Evolutionary conservation across 2,329 filamentous ascomycete genomes (phyloP).

Genomic region (Catunica adiposa): DNA sequence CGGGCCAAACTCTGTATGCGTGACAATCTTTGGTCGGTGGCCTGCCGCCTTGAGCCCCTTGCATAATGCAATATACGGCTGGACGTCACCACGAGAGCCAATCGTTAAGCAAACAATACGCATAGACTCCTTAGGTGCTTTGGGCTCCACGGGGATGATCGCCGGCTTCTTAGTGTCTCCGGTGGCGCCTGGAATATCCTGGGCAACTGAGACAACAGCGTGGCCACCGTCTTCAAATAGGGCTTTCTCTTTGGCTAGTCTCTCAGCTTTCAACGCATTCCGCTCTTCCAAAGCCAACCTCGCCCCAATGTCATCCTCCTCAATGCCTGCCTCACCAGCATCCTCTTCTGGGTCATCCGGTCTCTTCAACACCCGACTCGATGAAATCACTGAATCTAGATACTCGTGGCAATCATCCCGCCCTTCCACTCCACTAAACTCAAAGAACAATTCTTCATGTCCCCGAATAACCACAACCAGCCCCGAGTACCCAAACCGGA

Average conservation of each 20-base stretch:
- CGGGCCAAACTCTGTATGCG: conserved; percentile 71
- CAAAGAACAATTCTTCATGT: conserved; percentile 92
- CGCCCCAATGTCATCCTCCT: conserved; percentile 48
- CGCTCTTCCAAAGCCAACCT: conserved; percentile 67
- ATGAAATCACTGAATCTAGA: background rate
- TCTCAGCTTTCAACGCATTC: conserved; percentile 39
- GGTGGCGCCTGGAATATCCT: conserved; percentile 50
- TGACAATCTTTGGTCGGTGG: conserved; percentile 74
- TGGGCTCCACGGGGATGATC: conserved; percentile 57
- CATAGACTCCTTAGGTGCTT: conserved; percentile 67
- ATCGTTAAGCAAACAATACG: conserved; percentile 89
- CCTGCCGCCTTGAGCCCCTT: conserved; percentile 80
- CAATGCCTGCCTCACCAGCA: conserved; percentile 20
- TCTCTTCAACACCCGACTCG: background rate
- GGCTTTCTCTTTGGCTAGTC: conserved; percentile 19
- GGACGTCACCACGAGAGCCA: conserved; percentile 86
- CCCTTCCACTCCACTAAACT: conserved; percentile 61
- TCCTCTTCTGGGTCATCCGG: conserved; percentile 1
- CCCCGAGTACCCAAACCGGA: conserved; percentile 78
- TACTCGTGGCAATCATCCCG: conserved; percentile 65
- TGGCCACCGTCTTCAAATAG: background rate
- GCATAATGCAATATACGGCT: conserved; percentile 92
- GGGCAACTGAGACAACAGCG: background rate
- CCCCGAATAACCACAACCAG: conserved; percentile 85
- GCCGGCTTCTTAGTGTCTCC: conserved; percentile 28